phyloP scores from a whole-genome alignment of 1,139 yeast species.

The Geotrichum reessii region DNA sequence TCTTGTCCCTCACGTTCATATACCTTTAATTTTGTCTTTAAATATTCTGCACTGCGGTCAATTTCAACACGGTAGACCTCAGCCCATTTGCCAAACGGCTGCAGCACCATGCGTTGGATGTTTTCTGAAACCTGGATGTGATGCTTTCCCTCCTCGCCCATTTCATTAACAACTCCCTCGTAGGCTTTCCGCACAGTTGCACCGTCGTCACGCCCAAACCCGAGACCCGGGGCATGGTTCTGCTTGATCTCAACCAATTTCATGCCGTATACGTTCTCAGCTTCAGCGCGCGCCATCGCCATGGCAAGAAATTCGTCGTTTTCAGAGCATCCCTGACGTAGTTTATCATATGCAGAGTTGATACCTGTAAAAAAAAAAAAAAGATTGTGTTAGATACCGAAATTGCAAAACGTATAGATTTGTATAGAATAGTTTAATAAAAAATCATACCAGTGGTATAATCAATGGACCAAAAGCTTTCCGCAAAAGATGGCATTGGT shows the following conservation, averaged over 20 bases:
- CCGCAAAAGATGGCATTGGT: constrained; percentile 20
- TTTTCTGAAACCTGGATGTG: constrained; percentile 63
- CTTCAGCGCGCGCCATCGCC: constrained; percentile 67
- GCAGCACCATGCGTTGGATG: constrained; percentile 55
- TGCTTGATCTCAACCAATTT: constrained; percentile 44
- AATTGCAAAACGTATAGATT: neutral
- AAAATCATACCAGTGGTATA: constrained; percentile 17
- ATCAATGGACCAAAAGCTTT: constrained; percentile 27
- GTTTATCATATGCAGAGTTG: constrained; percentile 54
- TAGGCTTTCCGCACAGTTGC: constrained; percentile 56
- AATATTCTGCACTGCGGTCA: constrained; percentile 52
- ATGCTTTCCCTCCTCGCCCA: constrained; percentile 58
- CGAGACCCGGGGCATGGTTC: constrained; percentile 40
- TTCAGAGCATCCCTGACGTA: constrained; percentile 66
- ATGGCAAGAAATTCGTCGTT: constrained; percentile 62
- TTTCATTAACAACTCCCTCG: constrained; percentile 52
- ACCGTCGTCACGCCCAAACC: constrained; percentile 45
- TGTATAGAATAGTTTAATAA: neutral
- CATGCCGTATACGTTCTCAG: constrained; percentile 63
- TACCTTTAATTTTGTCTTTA: constrained; percentile 47
- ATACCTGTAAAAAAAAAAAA: constrained; percentile 40
- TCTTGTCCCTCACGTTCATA: constrained; percentile 46
- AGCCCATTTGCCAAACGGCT: constrained; percentile 74
- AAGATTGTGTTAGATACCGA: neutral
- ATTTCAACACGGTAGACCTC: constrained; percentile 65